Conservation (phyloP, 2,329 filamentous ascomycete species). For the Alternaria sp. region DNA sequence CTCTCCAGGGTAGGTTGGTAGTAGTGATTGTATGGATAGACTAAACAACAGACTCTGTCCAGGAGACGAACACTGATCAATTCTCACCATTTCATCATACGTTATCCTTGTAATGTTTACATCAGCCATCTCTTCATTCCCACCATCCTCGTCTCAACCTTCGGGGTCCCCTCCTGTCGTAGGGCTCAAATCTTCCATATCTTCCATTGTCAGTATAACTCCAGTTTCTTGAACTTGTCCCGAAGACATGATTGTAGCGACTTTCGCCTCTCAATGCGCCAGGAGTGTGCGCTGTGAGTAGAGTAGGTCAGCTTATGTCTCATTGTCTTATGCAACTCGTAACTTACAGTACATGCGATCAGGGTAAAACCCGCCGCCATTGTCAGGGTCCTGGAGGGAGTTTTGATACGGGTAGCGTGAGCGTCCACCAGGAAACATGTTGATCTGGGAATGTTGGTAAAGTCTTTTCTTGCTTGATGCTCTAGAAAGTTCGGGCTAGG, state of each 20-base stretch:
- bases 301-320: background rate
- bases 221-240: conserved; percentile 3
- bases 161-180: conserved; percentile 1
- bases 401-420: background rate
- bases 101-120: background rate
- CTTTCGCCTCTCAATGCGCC: background rate
- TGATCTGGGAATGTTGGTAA: background rate
- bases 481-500: background rate
- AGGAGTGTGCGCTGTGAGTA: background rate
- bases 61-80: background rate
- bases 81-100: background rate
- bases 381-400: background rate
- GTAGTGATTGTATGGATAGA: background rate
- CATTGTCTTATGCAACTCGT: background rate
- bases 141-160: conserved; percentile 4
- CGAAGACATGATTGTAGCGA: conserved; percentile 4
- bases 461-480: background rate
- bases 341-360: conserved; percentile 11
- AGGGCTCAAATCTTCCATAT: conserved; percentile 12
- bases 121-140: background rate
- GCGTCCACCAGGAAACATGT: conserved; percentile 9
- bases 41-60: background rate
- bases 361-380: conserved; percentile 6
- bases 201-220: conserved; percentile 8
- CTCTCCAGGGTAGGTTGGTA: background rate